Percentiles rank a stretch among this genome's conserved stretches.
These are phyloP conservation scores for Solanum pinnatisectum DNA, from an alignment of 257 asterid genomes.

Conservation along the genomic window DNA sequence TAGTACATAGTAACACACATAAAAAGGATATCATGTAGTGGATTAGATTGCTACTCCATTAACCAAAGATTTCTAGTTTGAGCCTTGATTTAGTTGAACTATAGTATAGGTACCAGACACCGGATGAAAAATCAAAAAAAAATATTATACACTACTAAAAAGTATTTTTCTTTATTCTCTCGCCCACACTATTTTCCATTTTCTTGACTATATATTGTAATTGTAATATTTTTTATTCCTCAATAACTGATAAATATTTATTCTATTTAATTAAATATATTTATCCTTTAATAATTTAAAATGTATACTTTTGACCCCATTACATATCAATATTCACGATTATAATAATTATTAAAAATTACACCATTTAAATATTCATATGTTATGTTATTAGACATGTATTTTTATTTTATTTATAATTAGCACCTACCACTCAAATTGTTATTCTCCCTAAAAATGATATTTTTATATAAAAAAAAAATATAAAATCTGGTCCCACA, in stretches of 20 bases:
- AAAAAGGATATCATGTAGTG: neutral
- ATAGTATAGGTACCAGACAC: accelerated
- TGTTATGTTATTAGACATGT: neutral
- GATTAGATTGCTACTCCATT: too few relatives aligned
- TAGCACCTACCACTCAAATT: neutral
- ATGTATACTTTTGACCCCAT: neutral
- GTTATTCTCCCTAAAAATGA: neutral
- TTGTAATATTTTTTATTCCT: neutral
- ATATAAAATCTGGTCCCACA: neutral
- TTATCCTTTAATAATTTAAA: neutral
- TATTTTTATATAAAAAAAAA: neutral
- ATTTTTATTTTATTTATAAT: too few relatives aligned
- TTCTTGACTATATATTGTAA: too few relatives aligned
- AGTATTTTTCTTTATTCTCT: neutral
- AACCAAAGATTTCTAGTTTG: too few relatives aligned
- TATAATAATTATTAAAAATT: too few relatives aligned
- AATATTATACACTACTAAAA: too few relatives aligned
- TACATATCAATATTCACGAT: neutral
- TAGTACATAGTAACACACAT: neutral
- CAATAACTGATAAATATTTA: too few relatives aligned
- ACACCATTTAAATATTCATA: neutral
- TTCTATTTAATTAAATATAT: too few relatives aligned
- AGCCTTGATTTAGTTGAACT: too few relatives aligned
- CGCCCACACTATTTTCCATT: neutral
- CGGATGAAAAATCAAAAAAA: too few relatives aligned